phyloP scores from a whole-genome alignment of 192 early-diverging fungal species.

The Coemansia sp. region DNA sequence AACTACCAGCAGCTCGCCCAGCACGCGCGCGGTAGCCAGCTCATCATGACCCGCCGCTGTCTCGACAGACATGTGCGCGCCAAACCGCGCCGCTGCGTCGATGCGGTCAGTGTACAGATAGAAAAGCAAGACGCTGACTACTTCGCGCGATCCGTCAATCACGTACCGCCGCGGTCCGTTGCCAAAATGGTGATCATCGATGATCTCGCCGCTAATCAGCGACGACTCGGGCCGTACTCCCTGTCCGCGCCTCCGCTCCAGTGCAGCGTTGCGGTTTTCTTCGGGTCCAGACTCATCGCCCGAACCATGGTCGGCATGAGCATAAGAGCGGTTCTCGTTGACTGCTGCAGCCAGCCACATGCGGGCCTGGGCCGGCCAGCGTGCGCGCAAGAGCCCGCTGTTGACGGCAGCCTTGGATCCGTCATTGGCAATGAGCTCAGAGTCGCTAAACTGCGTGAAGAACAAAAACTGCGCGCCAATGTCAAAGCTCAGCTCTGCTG shows the following conservation, averaged over 20 bases:
- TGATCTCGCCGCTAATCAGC: slow-evolving; percentile 23
- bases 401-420: slow-evolving; percentile 30
- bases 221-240: slow-evolving; percentile 34
- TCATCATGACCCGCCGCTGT: slow-evolving; percentile 23
- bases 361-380: slow-evolving; percentile 48
- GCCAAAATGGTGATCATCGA: too few relatives aligned
- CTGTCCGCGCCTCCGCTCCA: neutral
- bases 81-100: slow-evolving; percentile 61
- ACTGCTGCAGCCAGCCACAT: slow-evolving; percentile 26
- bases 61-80: slow-evolving; percentile 13
- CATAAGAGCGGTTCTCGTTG: slow-evolving; percentile 5
- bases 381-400: slow-evolving; percentile 45
- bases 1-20: slow-evolving; percentile 61
- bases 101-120: slow-evolving; percentile 67
- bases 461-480: slow-evolving; percentile 46
- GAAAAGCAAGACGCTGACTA: slow-evolving; percentile 62
- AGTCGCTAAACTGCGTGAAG: slow-evolving; percentile 45
- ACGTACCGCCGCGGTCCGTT: slow-evolving; percentile 14
- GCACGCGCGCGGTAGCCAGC: slow-evolving; percentile 34
- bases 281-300: neutral
- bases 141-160: slow-evolving; percentile 49
- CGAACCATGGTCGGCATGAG: neutral
- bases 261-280: neutral
- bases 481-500: slow-evolving; percentile 23
- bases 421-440: slow-evolving; percentile 32